A percentile compares a stretch with the other conserved stretches of the same genome.
Evolutionary conservation across 768 basidiomycete species (phyloP).

Genomic region (Rickenella mellea): DNA sequence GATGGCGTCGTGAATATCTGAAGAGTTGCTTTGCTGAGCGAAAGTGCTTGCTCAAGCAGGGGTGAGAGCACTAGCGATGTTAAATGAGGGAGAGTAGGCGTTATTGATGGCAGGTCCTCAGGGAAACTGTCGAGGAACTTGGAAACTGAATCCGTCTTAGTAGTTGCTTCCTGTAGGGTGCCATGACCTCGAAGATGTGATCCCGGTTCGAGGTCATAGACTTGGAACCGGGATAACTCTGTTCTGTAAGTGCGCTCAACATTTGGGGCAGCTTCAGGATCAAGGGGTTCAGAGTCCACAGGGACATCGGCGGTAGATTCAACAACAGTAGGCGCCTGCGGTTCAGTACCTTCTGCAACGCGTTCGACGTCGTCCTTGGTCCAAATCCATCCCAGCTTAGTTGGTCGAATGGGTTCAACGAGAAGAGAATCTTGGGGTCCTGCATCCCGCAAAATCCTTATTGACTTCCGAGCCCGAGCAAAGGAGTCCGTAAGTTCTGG

Average conservation of each 20-base stretch:
- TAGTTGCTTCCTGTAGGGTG: constrained; percentile 12
- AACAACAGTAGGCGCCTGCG: not conserved
- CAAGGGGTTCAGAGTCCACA: constrained; percentile 1
- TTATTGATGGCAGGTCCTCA: constrained; percentile 42
- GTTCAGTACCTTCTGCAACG: constrained; percentile 26
- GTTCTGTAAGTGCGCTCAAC: constrained; percentile 17
- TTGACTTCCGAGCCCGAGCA: constrained; percentile 58
- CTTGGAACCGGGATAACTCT: constrained; percentile 34
- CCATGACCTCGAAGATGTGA: constrained; percentile 16
- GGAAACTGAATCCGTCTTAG: constrained; percentile 24
- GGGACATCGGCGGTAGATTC: not conserved
- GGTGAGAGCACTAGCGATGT: constrained; percentile 53
- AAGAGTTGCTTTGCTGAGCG: constrained; percentile 60
- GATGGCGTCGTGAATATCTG: constrained; percentile 53
- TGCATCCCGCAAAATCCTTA: constrained; percentile 54
- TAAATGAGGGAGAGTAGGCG: constrained; percentile 55
- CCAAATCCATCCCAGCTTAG: constrained; percentile 55
- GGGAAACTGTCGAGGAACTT: constrained; percentile 55
- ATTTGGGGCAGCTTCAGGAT: constrained; percentile 1
- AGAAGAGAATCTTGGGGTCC: constrained; percentile 56
- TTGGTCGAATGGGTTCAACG: constrained; percentile 9
- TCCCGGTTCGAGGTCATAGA: constrained; percentile 67
- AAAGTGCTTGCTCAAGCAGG: constrained; percentile 50
- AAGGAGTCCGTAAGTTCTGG: constrained; percentile 39
- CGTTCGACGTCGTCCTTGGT: constrained; percentile 39